Evolutionary conservation across 768 basidiomycete genomes (phyloP), one percentile per base, ranked within the genome.

Genomic region (Termitomyces sp.): DNA sequence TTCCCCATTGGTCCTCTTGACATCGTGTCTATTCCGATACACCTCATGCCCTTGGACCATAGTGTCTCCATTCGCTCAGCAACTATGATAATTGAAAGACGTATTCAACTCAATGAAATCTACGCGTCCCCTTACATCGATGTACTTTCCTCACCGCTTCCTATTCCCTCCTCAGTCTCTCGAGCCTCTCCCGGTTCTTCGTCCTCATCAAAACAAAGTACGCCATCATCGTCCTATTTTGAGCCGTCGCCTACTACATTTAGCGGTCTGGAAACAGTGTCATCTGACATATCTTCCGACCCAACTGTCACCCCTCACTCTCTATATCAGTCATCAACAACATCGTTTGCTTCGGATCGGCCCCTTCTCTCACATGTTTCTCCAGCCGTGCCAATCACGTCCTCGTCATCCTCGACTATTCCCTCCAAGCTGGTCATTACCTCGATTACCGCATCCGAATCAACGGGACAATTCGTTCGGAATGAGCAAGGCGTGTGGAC

Each of bases 1-100:
- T 65, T 74, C 44, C 81, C 89, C 7, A 77, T 91, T 53, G 90
- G 88, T 22, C 91, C 91, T 27, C 76, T 82, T 47, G 91, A 92
- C 70, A 78, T 89, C 37, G 77, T 92, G 31, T 81, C 88, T 55
- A 79, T 89, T 58, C 79, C 83, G 15, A 74, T 93, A 58, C 76
- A 78, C 54, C 75, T 91, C 48, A 78, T 80, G n/a, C 84, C 88
- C 7, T 61, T 80, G 45, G 86, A 89, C 62, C 71, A 78, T n/a
- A 70, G 71, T 27, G 77, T 86, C 39, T 74, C 78, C 41, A 77
- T 91, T 58, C 86, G 85, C 47, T 82, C 80, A 61, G 85, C 87
- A 3, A 83, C 78, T 59, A 76, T 89, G 50, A 76, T 83, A 53
- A 75, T 93, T 55, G 89, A 91, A 68, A 84, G 90, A 53, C 84